Evolutionary conservation across 2,329 filamentous ascomycete species (phyloP), one percentile per base, ranked within the genome.

Genomic region (Cyphellophora attinorum): DNA sequence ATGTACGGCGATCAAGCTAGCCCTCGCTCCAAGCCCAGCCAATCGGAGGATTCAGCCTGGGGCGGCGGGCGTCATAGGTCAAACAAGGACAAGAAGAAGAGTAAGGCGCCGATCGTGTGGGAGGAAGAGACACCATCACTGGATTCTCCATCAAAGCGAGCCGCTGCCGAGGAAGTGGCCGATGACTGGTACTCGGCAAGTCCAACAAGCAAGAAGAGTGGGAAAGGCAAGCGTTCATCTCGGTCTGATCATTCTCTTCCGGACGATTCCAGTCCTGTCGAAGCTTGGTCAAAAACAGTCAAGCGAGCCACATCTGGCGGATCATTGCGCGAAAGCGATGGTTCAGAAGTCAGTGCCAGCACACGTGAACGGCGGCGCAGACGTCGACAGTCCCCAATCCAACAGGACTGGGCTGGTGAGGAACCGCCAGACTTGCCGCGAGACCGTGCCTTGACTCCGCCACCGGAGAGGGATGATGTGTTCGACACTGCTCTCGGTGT

Each of bases 401-500:
- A n/a, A n/a, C 41, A 34, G 16, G 30, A 33, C n/a, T 43, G 40
- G 42, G 28, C 39, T 15, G 43, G 42, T 25, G 38, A 47, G 19
- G 46, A 49, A 19, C 45, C 46, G 12, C 42, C 39, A 19, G 46
- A 49, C 28, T 41, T 49, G n/a, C 46, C 46, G 21, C 38, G 38
- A 10, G 31, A 34, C 38, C 40, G 44, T 3, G 33, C 46, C 16
- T 28, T 41, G 21, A 49, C 46, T 12, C 44, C 46, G 15, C 44
- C 46, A 25, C 44, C 42, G 12, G 45, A 49, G 10, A 35, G 45
- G 29, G 39, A 49, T 23, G 46, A 49, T 16, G 37, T 49, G 6
- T 47, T 49, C 40, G 43, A 44, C 19, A 49, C 45, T 13, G 46
- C 46, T 8, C 36, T 49, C 14, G 46, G 41, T n/a, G 37, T 49